Evolutionary conservation across 1,284 basidiomycete genomes (phyloP).

Genomic region (Leucoagaricus sp.): DNA sequence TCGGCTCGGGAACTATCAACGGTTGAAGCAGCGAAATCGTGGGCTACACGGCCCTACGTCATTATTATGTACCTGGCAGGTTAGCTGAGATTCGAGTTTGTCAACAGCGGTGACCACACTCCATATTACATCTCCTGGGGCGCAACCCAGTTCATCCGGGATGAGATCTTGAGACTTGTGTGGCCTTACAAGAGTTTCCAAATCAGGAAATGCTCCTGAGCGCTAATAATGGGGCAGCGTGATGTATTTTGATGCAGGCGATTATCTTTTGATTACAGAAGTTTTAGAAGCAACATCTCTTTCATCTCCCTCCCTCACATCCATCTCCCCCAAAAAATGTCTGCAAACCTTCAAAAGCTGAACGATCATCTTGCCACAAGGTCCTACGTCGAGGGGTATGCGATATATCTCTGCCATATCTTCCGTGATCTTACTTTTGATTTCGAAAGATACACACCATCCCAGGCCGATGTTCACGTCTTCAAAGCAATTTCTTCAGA

Average conservation of each 20-base stretch:
- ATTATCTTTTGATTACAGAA: constrained; percentile 17
- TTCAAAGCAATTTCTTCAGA: constrained; percentile 76
- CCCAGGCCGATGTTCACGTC: constrained; percentile 95
- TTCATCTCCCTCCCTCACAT: constrained; percentile 24
- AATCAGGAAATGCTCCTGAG: background rate
- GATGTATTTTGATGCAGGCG: background rate
- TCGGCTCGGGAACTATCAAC: too few relatives aligned
- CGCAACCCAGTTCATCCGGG: too few relatives aligned
- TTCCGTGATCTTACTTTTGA: background rate
- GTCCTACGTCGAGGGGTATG: constrained; percentile 91
- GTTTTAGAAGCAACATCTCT: constrained; percentile 14
- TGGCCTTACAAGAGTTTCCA: too few relatives aligned
- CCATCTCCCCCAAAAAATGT: constrained; percentile 52
- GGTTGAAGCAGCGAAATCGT: too few relatives aligned
- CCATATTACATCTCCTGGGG: too few relatives aligned
- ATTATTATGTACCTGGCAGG: too few relatives aligned
- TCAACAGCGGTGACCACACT: too few relatives aligned
- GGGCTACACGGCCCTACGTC: too few relatives aligned
- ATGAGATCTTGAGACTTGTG: too few relatives aligned
- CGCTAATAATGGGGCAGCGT: background rate
- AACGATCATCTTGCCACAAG: constrained; percentile 83
- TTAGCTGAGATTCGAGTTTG: too few relatives aligned
- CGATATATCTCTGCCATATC: background rate
- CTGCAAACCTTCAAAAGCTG: constrained; percentile 75
- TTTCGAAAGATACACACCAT: constrained; percentile 80